phyloP scores from a whole-genome alignment of 208 protist species.

The Strigomonas galati region DNA sequence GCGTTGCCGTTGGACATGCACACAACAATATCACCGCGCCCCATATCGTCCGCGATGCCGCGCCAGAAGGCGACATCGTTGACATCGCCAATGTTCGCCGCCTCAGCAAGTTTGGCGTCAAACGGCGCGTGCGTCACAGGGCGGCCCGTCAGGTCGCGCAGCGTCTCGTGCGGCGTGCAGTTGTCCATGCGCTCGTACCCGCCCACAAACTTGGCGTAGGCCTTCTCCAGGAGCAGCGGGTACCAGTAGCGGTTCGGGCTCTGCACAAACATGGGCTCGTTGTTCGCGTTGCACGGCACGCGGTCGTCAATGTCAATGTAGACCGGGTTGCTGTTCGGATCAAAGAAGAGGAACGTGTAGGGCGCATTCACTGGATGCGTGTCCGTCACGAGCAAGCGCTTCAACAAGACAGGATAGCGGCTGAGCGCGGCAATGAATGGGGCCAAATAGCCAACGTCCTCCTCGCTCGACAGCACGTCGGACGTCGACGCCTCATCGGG shows the following conservation, averaged over 20 bases:
- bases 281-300: conserved; percentile 48
- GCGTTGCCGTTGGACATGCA: conserved; percentile 59
- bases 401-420: conserved; percentile 57
- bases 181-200: conserved; percentile 77
- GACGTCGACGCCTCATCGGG: conserved; percentile 17
- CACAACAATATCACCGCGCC: conserved; percentile 66
- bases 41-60: conserved; percentile 52
- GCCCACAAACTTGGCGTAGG: conserved; percentile 90
- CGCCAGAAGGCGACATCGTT: conserved; percentile 62
- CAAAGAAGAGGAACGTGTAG: conserved; percentile 84
- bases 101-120: conserved; percentile 63
- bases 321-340: conserved; percentile 76
- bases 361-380: conserved; percentile 53
- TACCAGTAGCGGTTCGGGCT: conserved; percentile 58
- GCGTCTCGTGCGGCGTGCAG: conserved; percentile 83
- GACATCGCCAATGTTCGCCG: conserved; percentile 65
- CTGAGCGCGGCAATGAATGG: conserved; percentile 76
- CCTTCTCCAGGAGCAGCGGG: conserved; percentile 87
- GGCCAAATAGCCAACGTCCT: conserved; percentile 59
- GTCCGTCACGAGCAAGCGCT: conserved; percentile 62
- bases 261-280: conserved; percentile 60
- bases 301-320: conserved; percentile 85
- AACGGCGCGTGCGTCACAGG: conserved; percentile 77
- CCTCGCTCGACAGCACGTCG: conserved; percentile 45
- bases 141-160: conserved; percentile 83